Base-by-base conservation (phyloP, 202 grass and related monocot species). In the Setaria italica region DNA sequence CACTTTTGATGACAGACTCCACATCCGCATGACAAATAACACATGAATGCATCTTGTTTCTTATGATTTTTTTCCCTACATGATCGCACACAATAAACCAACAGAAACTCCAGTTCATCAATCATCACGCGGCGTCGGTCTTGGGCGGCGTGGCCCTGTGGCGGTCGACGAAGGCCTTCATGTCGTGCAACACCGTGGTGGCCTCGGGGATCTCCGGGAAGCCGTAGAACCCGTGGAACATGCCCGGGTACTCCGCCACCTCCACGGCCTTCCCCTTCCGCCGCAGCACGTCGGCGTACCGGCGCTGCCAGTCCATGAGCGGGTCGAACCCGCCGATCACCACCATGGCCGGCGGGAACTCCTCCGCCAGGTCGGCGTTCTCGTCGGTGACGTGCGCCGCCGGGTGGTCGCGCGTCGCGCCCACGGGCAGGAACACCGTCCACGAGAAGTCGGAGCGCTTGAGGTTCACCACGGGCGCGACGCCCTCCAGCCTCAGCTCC, bases 221-320 rank as follows among this genome's bases (percentile, higher is more conserved):
- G 19, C 37, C 70, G 47, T 85, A 87, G 55, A 92, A 87, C 15
- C 43, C 81, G 45, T 93, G 85, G 75, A 85, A 74, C 57, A 78
- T 82, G 68, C 87, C 84, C 0, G 85, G 81, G 74, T 79, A 90
- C 77, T 90, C 87, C 12, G 65, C 76, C 45, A 93, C 37, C 33
- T 6, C 12, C 6, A 72, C 83, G 0, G 48, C 65, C 54, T 77
- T 83, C 48, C 87, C 79, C 49, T 58, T 70, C 17, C 48, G 53
- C 48, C 75, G 80, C 68, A 92, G 35, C 76, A 71, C 74, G 70
- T 87, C 76, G 39, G 59, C 74, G 86, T 86, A 86, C 48, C 62
- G 49, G 9, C 72, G 75, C 87, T 92, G 82, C 83, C 90, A 85
- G 70, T 85, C 90, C 75, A 82, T 33, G 41, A 92, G 78, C 13